phyloP scores from a whole-genome alignment of 2,329 filamentous ascomycete genomes.

The Pseudogymnoascus pannorum region DNA sequence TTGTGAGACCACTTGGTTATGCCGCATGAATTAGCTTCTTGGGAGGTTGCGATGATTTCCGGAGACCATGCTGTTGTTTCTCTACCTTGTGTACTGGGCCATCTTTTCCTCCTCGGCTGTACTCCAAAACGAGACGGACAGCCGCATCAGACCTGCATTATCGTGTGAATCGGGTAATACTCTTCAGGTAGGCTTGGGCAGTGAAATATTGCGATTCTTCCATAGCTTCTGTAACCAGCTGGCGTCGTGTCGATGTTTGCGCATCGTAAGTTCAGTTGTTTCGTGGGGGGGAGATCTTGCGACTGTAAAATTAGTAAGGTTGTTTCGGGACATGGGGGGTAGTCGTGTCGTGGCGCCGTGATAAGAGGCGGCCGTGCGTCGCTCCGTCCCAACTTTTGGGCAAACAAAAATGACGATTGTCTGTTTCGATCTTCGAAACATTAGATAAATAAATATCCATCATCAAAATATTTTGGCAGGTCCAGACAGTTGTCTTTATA shows the following conservation, averaged over 20 bases:
- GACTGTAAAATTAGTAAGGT: background rate
- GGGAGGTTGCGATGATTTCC: background rate
- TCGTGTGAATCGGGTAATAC: background rate
- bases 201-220: background rate
- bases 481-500: background rate
- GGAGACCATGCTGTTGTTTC: background rate
- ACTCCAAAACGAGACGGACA: background rate
- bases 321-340: background rate
- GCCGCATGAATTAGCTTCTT: slow-evolving; percentile 5
- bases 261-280: background rate
- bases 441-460: background rate
- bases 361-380: background rate
- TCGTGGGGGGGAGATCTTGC: background rate
- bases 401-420: background rate
- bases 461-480: slow-evolving; percentile 4
- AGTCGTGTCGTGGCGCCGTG: background rate
- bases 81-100: background rate
- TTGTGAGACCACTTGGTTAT: background rate
- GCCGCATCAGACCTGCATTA: background rate
- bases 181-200: background rate
- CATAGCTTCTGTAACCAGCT: background rate
- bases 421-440: background rate
- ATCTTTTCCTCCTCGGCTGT: background rate
- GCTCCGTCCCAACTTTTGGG: background rate
- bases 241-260: background rate